phyloP scores from a whole-genome alignment of 768 basidiomycete species.

The Hysterangium stoloniferum region DNA sequence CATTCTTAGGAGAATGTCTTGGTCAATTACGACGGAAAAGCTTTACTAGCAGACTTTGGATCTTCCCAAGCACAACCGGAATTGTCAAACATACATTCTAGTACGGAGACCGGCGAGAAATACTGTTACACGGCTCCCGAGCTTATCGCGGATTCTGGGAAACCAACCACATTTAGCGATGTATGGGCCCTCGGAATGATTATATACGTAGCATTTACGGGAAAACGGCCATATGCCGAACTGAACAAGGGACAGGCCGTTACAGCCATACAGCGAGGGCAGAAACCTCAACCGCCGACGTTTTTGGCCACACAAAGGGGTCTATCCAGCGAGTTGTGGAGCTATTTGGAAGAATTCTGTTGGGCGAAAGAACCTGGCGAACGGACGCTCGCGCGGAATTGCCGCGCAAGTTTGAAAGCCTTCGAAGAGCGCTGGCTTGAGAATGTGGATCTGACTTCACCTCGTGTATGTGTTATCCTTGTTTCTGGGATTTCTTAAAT shows the following conservation, averaged over 20 bases:
- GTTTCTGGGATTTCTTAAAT: not conserved
- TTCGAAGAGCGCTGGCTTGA: not conserved
- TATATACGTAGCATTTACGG: not conserved
- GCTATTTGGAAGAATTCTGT: not conserved
- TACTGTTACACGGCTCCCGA: not conserved
- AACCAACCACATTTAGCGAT: not conserved
- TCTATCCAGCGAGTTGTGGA: not conserved
- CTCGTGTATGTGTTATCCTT: not conserved
- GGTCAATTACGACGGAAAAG: not conserved
- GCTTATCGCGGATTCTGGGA: not conserved
- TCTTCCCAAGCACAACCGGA: not conserved
- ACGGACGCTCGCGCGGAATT: not conserved
- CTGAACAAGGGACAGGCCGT: not conserved
- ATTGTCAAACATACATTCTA: not conserved
- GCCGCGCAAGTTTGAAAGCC: not conserved
- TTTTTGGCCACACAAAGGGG: not conserved
- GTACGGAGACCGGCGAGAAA: not conserved
- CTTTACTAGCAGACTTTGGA: slow-evolving; percentile 6
- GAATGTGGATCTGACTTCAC: not conserved
- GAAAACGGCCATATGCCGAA: not conserved
- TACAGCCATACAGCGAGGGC: not conserved
- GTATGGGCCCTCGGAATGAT: slow-evolving; percentile 5
- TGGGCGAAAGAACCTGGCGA: not conserved
- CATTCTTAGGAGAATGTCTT: slow-evolving; percentile 4
- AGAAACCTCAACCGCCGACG: not conserved